Evolutionary conservation across 2,329 filamentous ascomycete genomes (phyloP).

Genomic region (Aspergillus eucalypticola): DNA sequence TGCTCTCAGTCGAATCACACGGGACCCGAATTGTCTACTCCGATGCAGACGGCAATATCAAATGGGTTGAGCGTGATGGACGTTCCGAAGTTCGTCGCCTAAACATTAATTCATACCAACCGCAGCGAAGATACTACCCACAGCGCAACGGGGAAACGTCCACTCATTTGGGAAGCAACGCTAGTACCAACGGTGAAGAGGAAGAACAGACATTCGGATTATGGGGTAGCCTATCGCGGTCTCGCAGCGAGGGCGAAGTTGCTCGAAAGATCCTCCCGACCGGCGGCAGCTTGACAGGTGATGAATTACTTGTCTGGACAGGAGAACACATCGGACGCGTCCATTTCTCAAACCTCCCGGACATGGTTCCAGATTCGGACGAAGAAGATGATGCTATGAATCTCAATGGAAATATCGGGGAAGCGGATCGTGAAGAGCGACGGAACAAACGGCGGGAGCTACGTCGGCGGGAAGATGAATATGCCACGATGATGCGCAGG

Average conservation of each 20-base stretch:
- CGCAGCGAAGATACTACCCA: slow-evolving; percentile 4
- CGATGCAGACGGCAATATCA: slow-evolving; percentile 79
- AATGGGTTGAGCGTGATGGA: slow-evolving; percentile 89
- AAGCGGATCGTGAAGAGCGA: slow-evolving; percentile 30
- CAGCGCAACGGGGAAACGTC: slow-evolving; percentile 10
- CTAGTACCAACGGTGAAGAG: slow-evolving; percentile 17
- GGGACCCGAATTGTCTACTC: slow-evolving; percentile 80
- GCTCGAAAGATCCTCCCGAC: slow-evolving; percentile 77
- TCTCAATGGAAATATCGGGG: slow-evolving; percentile 31
- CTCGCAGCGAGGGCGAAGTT: slow-evolving; percentile 63
- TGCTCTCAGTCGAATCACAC: slow-evolving; percentile 78
- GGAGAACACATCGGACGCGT: slow-evolving; percentile 79
- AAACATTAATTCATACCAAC: slow-evolving; percentile 55
- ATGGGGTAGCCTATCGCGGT: slow-evolving; percentile 57
- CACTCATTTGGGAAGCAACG: neutral
- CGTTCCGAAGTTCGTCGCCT: slow-evolving; percentile 55
- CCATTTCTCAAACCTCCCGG: slow-evolving; percentile 55
- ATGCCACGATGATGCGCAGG: slow-evolving; percentile 70
- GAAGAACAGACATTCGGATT: slow-evolving; percentile 55
- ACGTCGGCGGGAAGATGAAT: slow-evolving; percentile 51
- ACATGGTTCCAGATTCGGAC: slow-evolving; percentile 37
- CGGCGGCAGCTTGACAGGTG: slow-evolving; percentile 47
- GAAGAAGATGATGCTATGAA: slow-evolving; percentile 39
- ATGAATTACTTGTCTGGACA: slow-evolving; percentile 83
- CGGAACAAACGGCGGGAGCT: slow-evolving; percentile 35